Conservation (phyloP, 169 alveolate species). For the Plasmodium knowlesi region DNA sequence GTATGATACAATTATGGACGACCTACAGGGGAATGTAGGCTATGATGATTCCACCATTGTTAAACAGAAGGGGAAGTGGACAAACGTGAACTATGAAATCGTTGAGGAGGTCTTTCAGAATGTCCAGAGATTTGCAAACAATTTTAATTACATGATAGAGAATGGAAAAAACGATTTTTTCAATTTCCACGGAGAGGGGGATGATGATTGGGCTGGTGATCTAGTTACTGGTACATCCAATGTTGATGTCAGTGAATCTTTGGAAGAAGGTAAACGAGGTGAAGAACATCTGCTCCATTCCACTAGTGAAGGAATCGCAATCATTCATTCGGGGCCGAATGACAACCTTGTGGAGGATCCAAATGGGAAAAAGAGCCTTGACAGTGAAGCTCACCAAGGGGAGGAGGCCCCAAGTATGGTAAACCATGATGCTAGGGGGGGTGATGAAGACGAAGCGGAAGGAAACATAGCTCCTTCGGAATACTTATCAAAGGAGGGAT, state of each 20-base stretch:
- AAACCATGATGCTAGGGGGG: neutral
- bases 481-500: neutral
- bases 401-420: neutral
- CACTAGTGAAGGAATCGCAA: neutral
- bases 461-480: neutral
- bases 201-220: neutral
- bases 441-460: neutral
- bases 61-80: neutral
- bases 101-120: constrained; percentile 9
- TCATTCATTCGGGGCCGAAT: neutral
- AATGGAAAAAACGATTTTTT: neutral
- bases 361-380: neutral
- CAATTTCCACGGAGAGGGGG: neutral
- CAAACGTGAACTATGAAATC: neutral
- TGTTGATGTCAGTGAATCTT: neutral
- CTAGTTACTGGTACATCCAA: neutral
- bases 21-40: neutral
- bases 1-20: constrained; percentile 3
- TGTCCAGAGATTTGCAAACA: neutral
- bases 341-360: neutral
- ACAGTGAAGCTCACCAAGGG: neutral
- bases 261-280: neutral
- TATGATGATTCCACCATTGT: neutral
- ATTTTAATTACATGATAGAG: neutral
- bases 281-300: neutral